These are phyloP conservation scores for Wilcoxina mikolae DNA, from an alignment of 495 filamentous ascomycete genomes.

Conservation along the genomic window DNA sequence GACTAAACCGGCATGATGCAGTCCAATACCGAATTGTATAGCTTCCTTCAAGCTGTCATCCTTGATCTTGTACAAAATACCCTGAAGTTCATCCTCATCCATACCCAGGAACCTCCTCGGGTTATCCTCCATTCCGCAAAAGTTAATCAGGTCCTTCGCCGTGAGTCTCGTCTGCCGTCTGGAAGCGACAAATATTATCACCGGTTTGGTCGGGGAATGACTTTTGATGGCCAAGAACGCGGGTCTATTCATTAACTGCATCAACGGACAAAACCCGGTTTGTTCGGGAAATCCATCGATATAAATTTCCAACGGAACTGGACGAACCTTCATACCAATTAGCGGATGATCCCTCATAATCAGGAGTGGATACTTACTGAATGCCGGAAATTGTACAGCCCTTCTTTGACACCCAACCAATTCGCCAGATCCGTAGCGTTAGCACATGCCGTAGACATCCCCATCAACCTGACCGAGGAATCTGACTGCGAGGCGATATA, in stretches of 20 bases:
- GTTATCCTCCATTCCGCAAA: constrained; percentile 97
- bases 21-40: constrained; percentile 85
- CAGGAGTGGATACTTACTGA: constrained; percentile 33
- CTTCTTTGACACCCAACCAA: constrained; percentile 95
- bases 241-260: constrained; percentile 98
- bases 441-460: constrained; percentile 96
- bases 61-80: constrained; percentile 71
- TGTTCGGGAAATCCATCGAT: constrained; percentile 96
- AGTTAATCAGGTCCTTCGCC: constrained; percentile 88
- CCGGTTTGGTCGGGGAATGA: constrained; percentile 89
- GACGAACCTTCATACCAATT: constrained; percentile 48
- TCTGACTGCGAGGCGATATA: constrained; percentile 93
- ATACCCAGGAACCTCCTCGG: constrained; percentile 81
- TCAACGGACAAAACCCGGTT: constrained; percentile 88
- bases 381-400: constrained; percentile 93
- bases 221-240: constrained; percentile 93
- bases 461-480: constrained; percentile 73
- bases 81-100: constrained; percentile 83
- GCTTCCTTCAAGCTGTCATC: constrained; percentile 84
- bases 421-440: constrained; percentile 89
- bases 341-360: constrained; percentile 47
- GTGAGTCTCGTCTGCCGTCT: constrained; percentile 88
- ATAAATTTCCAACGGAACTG: constrained; percentile 86
- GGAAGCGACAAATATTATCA: constrained; percentile 96
- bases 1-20: constrained; percentile 93